A percentile compares a stretch with the other conserved stretches of the same genome.
phyloP scores from a whole-genome alignment of 2,329 filamentous ascomycete genomes.

The Davidsoniella virescens region DNA sequence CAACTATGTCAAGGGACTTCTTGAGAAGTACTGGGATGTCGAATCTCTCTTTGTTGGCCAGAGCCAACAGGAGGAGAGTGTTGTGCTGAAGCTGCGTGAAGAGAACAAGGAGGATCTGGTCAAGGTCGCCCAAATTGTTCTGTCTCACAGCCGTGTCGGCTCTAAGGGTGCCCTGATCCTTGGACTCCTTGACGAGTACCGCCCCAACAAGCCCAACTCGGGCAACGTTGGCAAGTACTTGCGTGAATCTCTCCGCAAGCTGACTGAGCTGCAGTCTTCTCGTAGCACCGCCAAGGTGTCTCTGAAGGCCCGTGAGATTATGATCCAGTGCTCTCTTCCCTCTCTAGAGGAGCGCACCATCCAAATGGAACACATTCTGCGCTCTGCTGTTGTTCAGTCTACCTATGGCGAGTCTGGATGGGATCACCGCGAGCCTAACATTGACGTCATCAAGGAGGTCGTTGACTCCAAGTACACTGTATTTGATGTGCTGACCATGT shows the following conservation, averaged over 20 bases:
- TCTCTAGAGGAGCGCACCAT: constrained; percentile 86
- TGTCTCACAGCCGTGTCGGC: constrained; percentile 83
- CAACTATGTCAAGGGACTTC: constrained; percentile 58
- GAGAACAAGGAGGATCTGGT: constrained; percentile 86
- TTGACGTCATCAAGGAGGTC: constrained; percentile 89
- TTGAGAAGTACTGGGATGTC: constrained; percentile 66
- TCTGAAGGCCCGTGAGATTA: constrained; percentile 88
- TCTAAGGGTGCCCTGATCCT: constrained; percentile 89
- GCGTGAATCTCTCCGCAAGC: constrained; percentile 61
- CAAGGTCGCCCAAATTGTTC: constrained; percentile 72
- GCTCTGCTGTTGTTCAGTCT: constrained; percentile 90
- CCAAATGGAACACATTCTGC: constrained; percentile 97
- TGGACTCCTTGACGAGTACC: constrained; percentile 84
- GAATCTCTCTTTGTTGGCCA: constrained; percentile 80
- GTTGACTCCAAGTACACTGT: constrained; percentile 98
- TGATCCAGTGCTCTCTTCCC: constrained; percentile 92
- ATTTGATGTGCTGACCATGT: constrained; percentile 85
- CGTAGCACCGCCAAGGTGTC: constrained; percentile 80
- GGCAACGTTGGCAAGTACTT: constrained; percentile 83
- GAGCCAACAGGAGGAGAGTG: constrained; percentile 77
- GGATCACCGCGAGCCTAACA: constrained; percentile 84
- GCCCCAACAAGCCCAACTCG: constrained; percentile 79
- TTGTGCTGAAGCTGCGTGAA: constrained; percentile 83
- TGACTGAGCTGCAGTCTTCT: constrained; percentile 80
- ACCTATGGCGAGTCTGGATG: constrained; percentile 92